phyloP scores from a whole-genome alignment of 2,329 filamentous ascomycete genomes.

The Chrysosphaeria jannelii region DNA sequence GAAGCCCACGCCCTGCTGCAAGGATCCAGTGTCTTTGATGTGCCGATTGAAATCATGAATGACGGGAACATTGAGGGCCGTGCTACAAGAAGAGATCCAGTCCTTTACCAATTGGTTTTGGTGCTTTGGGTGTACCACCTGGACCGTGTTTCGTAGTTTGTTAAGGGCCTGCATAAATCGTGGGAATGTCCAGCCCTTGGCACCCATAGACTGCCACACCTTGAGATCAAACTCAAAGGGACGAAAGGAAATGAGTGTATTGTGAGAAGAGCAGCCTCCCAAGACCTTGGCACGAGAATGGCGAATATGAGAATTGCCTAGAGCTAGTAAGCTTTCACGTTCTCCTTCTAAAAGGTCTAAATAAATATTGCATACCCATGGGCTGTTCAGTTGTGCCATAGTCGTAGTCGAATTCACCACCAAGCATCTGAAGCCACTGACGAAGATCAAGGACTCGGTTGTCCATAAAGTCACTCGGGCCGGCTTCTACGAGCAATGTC shows the following conservation, averaged over 20 bases:
- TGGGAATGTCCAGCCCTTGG: slow-evolving; percentile 63
- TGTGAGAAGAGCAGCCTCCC: slow-evolving; percentile 78
- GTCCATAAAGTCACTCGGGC: slow-evolving; percentile 69
- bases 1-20: slow-evolving; percentile 59
- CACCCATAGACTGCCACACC: slow-evolving; percentile 57
- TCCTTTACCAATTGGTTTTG: slow-evolving; percentile 77
- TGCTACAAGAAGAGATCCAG: slow-evolving; percentile 59
- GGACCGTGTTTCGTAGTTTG: slow-evolving; percentile 67
- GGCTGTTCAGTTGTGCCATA: slow-evolving; percentile 75
- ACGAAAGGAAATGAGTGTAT: slow-evolving; percentile 77
- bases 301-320: slow-evolving; percentile 63
- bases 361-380: slow-evolving; percentile 17
- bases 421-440: slow-evolving; percentile 61
- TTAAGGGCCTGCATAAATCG: slow-evolving; percentile 57
- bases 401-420: slow-evolving; percentile 73
- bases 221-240: slow-evolving; percentile 72
- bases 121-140: slow-evolving; percentile 61
- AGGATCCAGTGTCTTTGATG: slow-evolving; percentile 40
- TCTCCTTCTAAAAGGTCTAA: no score
- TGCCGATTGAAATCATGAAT: slow-evolving; percentile 67
- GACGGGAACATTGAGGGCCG: slow-evolving; percentile 50
- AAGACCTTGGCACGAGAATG: slow-evolving; percentile 82
- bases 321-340: no score
- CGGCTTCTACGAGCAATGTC: slow-evolving; percentile 61
- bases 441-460: slow-evolving; percentile 64